A percentile compares a stretch with the other conserved stretches of the same genome.
Evolutionary conservation across 2,329 filamentous ascomycete species (phyloP).

Genomic region (Acarospora socialis): DNA sequence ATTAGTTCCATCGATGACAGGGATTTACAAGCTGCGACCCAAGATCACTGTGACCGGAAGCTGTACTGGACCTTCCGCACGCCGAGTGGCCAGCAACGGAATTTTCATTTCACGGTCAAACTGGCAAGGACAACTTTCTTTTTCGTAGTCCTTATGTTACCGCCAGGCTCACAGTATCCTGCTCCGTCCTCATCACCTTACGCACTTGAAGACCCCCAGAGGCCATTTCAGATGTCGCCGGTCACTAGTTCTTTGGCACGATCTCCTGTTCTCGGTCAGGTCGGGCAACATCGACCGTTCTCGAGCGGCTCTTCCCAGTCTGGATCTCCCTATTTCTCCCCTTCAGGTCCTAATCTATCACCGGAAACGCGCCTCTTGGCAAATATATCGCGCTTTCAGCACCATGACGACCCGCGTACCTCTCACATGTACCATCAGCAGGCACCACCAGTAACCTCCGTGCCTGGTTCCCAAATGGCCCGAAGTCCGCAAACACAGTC

Average conservation of each 20-base stretch:
- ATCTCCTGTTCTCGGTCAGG: constrained; percentile 6
- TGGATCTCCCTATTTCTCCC: too few species aligned
- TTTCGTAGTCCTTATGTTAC: constrained; percentile 15
- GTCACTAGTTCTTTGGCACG: constrained; percentile 4
- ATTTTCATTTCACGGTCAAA: constrained; percentile 13
- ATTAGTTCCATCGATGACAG: constrained; percentile 14
- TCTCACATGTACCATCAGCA: constrained; percentile 7
- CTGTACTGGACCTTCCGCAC: constrained; percentile 16
- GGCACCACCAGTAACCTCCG: constrained; percentile 9
- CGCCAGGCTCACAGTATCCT: constrained; percentile 8
- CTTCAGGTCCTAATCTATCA: too few species aligned
- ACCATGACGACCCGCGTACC: neutral
- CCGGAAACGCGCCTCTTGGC: constrained; percentile 6
- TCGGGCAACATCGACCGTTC: constrained; percentile 6
- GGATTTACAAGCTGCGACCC: constrained; percentile 12
- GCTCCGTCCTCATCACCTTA: constrained; percentile 11
- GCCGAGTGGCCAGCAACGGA: constrained; percentile 12
- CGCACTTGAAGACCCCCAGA: too few species aligned
- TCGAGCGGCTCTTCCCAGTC: constrained; percentile 5
- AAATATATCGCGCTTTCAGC: neutral
- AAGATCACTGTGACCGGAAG: constrained; percentile 13
- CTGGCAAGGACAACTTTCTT: constrained; percentile 13
- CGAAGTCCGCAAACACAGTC: constrained; percentile 3
- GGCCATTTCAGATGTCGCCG: too few species aligned
- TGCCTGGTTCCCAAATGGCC: constrained; percentile 3